These are phyloP conservation scores for Ganoderma sp. DNA, from an alignment of 1,284 basidiomycete genomes.

Conservation along the genomic window DNA sequence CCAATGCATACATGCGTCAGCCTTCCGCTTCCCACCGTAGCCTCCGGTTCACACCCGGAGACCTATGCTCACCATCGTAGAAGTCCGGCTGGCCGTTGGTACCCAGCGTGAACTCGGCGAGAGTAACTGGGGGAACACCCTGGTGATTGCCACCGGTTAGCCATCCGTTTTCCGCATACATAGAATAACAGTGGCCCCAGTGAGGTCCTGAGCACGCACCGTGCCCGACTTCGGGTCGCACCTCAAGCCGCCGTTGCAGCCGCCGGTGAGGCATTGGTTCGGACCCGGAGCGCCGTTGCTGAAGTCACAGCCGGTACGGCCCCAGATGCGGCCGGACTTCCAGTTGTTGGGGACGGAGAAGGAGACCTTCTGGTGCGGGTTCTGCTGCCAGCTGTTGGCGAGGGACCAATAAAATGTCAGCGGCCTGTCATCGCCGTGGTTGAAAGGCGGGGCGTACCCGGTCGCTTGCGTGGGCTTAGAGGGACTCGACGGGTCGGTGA, in stretches of 20 bases:
- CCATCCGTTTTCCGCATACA: not conserved
- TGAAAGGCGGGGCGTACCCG: slow-evolving; percentile 31
- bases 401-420: not conserved
- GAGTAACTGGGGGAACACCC: slow-evolving; percentile 53
- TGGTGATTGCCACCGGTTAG: slow-evolving; percentile 14
- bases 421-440: not conserved
- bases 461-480: slow-evolving; percentile 39
- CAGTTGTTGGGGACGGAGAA: slow-evolving; percentile 44
- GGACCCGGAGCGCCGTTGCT: slow-evolving; percentile 44
- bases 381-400: slow-evolving; percentile 26
- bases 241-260: slow-evolving; percentile 53
- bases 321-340: slow-evolving; percentile 45
- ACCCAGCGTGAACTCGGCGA: slow-evolving; percentile 52
- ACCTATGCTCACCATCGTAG: slow-evolving; percentile 45
- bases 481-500: slow-evolving; percentile 42
- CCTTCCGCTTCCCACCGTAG: no score
- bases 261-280: slow-evolving; percentile 49
- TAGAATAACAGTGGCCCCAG: no score
- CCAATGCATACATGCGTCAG: not conserved
- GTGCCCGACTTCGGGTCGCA: slow-evolving; percentile 50
- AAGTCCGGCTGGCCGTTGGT: slow-evolving; percentile 43
- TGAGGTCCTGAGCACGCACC: slow-evolving; percentile 28
- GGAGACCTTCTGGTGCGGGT: slow-evolving; percentile 23
- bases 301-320: slow-evolving; percentile 50
- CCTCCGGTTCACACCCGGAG: not conserved